Evolutionary conservation across 208 protist genomes (phyloP).

Genomic region (Trypanosomatidae sp.): DNA sequence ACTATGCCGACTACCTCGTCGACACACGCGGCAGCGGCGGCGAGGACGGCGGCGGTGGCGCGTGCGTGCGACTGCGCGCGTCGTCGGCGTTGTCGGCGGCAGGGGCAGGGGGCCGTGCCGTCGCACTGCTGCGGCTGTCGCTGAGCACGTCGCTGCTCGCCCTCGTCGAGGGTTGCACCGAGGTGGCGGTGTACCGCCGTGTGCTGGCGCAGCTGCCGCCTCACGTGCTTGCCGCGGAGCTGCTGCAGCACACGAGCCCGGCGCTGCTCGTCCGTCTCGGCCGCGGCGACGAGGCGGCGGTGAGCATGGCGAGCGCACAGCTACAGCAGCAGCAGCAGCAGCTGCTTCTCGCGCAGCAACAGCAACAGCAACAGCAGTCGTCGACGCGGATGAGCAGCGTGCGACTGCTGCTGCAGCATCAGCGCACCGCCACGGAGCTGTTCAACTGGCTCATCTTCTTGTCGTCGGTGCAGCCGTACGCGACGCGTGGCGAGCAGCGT

Average conservation of each 20-base stretch:
- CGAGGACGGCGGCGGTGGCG: too few relatives aligned
- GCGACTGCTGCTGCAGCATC: too few relatives aligned
- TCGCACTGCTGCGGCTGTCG: conserved; percentile 21
- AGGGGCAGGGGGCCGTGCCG: too few relatives aligned
- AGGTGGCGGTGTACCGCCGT: conserved; percentile 17
- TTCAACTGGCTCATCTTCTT: too few relatives aligned
- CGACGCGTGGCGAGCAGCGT: conserved; percentile 11
- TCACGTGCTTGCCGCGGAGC: conserved; percentile 34
- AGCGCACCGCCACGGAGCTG: too few relatives aligned
- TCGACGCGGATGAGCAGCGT: too few relatives aligned
- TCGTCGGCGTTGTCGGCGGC: neutral
- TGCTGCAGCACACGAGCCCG: conserved; percentile 11
- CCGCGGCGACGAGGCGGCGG: conserved; percentile 17
- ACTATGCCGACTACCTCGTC: conserved; percentile 2
- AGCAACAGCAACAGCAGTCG: too few relatives aligned
- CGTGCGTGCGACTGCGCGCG: neutral
- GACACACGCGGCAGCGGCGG: too few relatives aligned
- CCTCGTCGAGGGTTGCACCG: conserved; percentile 58
- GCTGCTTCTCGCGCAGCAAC: too few relatives aligned
- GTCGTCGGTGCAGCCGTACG: conserved; percentile 32
- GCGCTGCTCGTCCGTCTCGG: conserved; percentile 15
- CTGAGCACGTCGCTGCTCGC: conserved; percentile 46
- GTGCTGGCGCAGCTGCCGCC: too few relatives aligned
- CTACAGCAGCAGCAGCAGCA: conserved; percentile 21
- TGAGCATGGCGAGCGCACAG: too few relatives aligned